Conservation (phyloP, 192 early-diverging fungal genomes). For the Irineochytrium annulatum region DNA sequence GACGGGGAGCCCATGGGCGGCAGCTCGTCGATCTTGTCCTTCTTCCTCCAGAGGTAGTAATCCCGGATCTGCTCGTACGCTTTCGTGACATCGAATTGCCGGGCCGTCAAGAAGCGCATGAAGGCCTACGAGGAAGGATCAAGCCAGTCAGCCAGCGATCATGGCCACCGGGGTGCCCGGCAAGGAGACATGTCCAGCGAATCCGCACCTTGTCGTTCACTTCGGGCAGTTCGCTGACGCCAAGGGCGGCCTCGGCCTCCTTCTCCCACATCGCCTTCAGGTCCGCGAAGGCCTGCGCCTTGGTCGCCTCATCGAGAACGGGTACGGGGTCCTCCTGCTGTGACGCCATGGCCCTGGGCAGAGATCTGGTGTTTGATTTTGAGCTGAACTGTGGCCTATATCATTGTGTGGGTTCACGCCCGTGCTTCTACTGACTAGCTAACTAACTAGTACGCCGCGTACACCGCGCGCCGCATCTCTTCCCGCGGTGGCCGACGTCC, state of each 20-base stretch:
- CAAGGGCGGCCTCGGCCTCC: no score
- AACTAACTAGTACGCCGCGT: conserved; percentile 22
- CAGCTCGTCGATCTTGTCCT: conserved; percentile 30
- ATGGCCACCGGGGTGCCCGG: no score
- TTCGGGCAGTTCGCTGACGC: no score
- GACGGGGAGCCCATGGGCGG: conserved; percentile 24
- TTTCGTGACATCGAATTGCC: conserved; percentile 24
- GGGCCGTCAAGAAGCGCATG: conserved; percentile 31
- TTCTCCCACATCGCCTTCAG: no score
- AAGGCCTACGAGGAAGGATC: conserved; percentile 15
- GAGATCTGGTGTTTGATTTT: no score
- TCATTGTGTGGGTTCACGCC: neutral
- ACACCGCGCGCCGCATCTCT: conserved; percentile 49
- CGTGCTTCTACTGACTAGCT: neutral
- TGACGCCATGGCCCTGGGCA: no score
- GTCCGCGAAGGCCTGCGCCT: no score
- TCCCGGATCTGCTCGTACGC: conserved; percentile 29
- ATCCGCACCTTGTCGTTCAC: no score
- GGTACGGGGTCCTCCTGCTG: no score
- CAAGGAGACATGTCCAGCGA: no score
- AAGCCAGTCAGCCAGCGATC: no score
- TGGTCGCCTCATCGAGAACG: no score
- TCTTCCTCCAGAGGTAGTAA: conserved; percentile 27
- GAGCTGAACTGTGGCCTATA: neutral
- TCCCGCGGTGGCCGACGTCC: conserved; percentile 52